Evolutionary conservation across 2,329 filamentous ascomycete species (phyloP).

Genomic region (Fusarium chaquense): DNA sequence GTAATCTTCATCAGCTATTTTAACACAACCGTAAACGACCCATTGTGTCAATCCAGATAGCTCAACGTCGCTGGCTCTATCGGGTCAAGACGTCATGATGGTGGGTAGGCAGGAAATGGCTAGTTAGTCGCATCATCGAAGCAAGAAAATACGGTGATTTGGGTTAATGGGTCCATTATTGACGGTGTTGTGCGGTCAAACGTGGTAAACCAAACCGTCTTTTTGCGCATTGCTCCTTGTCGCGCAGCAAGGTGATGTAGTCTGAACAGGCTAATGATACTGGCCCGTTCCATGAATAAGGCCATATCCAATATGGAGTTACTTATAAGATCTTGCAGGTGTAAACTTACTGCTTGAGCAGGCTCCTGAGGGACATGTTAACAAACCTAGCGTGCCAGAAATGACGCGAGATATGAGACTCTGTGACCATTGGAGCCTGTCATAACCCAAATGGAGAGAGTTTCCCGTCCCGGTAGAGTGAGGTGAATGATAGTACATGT

Average conservation of each 20-base stretch:
- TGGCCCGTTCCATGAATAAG: background rate
- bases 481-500: constrained; percentile 26
- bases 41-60: background rate
- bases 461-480: constrained; percentile 19
- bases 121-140: background rate
- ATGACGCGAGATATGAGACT: constrained; percentile 34
- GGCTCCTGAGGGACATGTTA: background rate
- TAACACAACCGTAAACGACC: constrained; percentile 5
- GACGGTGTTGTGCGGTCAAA: background rate
- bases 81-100: constrained; percentile 16
- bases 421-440: constrained; percentile 25
- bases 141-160: background rate
- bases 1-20: background rate
- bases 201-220: background rate
- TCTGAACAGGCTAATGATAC: background rate
- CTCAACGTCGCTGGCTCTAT: constrained; percentile 17
- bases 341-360: background rate
- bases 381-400: background rate
- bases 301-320: background rate
- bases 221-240: background rate
- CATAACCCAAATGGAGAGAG: constrained; percentile 32
- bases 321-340: background rate
- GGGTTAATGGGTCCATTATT: background rate
- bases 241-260: background rate
- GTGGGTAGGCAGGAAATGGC: constrained; percentile 8